phyloP scores from a whole-genome alignment of 768 basidiomycete genomes.

The Clathrus columnatus region DNA sequence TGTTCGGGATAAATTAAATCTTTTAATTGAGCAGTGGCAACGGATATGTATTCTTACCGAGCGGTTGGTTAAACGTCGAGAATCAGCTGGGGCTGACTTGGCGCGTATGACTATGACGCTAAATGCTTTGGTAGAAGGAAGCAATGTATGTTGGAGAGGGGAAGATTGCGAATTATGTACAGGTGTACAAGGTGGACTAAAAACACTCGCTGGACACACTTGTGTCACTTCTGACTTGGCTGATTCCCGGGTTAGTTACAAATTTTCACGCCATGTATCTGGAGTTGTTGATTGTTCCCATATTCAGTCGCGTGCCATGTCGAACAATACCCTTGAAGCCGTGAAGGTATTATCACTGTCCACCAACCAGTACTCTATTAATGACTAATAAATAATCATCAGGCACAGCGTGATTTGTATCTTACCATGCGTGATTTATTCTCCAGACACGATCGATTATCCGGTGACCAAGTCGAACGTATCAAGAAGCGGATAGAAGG shows the following conservation, averaged over 20 bases:
- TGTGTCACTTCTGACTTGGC: constrained; percentile 66
- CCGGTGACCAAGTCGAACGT: constrained; percentile 80
- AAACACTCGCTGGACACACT: constrained; percentile 55
- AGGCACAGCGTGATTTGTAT: constrained; percentile 80
- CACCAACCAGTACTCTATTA: not conserved
- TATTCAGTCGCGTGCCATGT: constrained; percentile 47
- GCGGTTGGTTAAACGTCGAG: constrained; percentile 80
- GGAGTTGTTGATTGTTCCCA: not conserved
- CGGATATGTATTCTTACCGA: constrained; percentile 81
- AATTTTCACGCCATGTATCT: not conserved
- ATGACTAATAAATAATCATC: constrained; percentile 9
- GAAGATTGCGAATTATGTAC: constrained; percentile 73
- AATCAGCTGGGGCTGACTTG: constrained; percentile 84
- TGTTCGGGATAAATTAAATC: constrained; percentile 65
- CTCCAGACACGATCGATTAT: constrained; percentile 79
- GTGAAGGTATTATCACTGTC: constrained; percentile 47
- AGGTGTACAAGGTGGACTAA: constrained; percentile 67
- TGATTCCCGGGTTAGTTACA: constrained; percentile 54
- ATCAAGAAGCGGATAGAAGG: constrained; percentile 79
- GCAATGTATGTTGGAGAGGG: constrained; percentile 75
- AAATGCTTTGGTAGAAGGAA: constrained; percentile 68
- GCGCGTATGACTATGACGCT: constrained; percentile 77
- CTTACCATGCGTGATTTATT: constrained; percentile 82
- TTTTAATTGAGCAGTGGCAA: constrained; percentile 87
- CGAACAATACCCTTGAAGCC: constrained; percentile 65